Percentiles rank a stretch among this genome's conserved stretches.
These are phyloP conservation scores for Cladophialophora chaetospira DNA, from an alignment of 2,329 filamentous ascomycete species.

Conservation along the genomic window DNA sequence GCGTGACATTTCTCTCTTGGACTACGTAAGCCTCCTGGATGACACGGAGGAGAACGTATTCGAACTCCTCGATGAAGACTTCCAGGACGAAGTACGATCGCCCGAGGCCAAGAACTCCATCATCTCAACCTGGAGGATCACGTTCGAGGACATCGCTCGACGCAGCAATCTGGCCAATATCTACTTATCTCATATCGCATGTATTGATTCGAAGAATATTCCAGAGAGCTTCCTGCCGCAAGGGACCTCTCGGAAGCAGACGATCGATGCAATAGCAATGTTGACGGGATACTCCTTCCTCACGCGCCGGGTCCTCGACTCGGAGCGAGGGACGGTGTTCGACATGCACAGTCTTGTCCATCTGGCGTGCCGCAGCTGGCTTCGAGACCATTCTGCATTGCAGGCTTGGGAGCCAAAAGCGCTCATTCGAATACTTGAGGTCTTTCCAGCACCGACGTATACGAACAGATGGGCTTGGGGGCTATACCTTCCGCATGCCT, in stretches of 20 bases:
- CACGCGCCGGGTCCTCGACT: conserved; percentile 5
- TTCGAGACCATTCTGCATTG: conserved; percentile 31
- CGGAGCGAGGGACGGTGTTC: neutral
- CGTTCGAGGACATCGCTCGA: conserved; percentile 40
- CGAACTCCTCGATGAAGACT: conserved; percentile 38
- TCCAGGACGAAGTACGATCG: conserved; percentile 39
- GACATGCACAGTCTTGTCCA: conserved; percentile 42
- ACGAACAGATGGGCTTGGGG: conserved; percentile 33
- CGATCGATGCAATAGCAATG: conserved; percentile 37
- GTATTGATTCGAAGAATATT: conserved; percentile 38
- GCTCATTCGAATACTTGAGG: conserved; percentile 29
- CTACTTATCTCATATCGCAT: conserved; percentile 42
- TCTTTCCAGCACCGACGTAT: conserved; percentile 31
- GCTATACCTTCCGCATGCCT: conserved; percentile 38
- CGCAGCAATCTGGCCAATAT: conserved; percentile 38
- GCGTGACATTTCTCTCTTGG: conserved; percentile 16
- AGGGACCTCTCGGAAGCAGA: conserved; percentile 26
- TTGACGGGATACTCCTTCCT: conserved; percentile 41
- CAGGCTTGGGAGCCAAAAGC: conserved; percentile 25
- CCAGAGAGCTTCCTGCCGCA: conserved; percentile 38
- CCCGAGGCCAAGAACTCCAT: conserved; percentile 38
- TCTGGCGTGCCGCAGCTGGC: conserved; percentile 39
- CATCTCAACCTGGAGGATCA: conserved; percentile 42
- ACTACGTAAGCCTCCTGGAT: conserved; percentile 32
- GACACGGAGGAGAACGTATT: conserved; percentile 34